Conservation (phyloP, 345 rosid genomes). For the Pistacia atlantica region DNA sequence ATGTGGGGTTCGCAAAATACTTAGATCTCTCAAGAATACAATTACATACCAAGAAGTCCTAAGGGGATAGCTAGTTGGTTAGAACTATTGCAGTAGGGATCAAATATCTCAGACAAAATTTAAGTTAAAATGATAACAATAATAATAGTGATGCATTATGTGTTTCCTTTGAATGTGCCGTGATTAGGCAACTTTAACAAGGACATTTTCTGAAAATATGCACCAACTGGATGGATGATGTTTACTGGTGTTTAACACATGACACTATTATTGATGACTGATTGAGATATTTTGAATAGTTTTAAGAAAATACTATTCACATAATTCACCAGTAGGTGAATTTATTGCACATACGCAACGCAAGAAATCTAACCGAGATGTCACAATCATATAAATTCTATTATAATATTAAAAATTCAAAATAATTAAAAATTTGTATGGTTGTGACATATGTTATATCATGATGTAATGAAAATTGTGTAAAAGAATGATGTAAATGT, state of each 20-base stretch:
- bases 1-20: neutral
- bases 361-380: no score
- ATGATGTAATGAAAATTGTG: no score
- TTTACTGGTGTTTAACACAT: neutral
- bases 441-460: no score
- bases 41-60: neutral
- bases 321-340: neutral
- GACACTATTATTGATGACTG: conserved; percentile 8
- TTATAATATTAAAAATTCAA: no score
- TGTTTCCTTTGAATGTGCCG: neutral
- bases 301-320: conserved; percentile 15
- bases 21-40: no score
- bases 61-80: no score
- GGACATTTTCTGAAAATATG: neutral
- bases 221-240: neutral
- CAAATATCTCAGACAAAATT: no score
- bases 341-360: conserved; percentile 4
- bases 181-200: neutral
- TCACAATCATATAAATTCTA: no score
- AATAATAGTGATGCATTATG: neutral
- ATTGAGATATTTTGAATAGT: neutral
- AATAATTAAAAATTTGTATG: no score
- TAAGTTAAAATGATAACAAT: no score
- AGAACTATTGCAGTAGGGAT: no score
- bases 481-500: no score